Conservation (phyloP, 225 moss, liverwort and hornwort genomes). For the Bryum argenteum region DNA sequence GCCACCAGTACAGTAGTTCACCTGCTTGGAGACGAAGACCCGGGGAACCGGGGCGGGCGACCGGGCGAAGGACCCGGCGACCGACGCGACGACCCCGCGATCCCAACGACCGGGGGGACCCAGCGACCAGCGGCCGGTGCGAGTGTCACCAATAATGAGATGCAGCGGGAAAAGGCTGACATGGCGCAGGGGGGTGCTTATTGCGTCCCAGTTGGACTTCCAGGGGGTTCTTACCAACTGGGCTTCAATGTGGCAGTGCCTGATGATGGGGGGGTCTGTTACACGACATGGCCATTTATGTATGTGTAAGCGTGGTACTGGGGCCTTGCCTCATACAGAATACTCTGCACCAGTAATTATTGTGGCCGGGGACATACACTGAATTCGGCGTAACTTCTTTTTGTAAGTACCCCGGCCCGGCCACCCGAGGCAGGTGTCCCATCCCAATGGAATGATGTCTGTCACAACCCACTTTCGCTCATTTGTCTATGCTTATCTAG, state of each 20-base stretch:
- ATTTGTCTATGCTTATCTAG: too few relatives aligned
- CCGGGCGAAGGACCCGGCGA: conserved; percentile 15
- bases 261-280: conserved; percentile 42
- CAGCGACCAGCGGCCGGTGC: neutral
- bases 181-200: conserved; percentile 37
- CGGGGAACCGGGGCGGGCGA: too few relatives aligned
- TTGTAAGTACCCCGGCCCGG: too few relatives aligned
- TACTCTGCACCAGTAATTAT: neutral
- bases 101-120: neutral
- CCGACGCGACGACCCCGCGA: conserved; percentile 12
- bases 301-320: conserved; percentile 6
- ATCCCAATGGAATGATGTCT: too few relatives aligned
- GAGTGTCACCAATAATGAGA: conserved; percentile 30
- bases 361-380: neutral
- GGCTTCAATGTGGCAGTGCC: conserved; percentile 28
- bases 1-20: conserved; percentile 45
- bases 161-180: conserved; percentile 35
- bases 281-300: conserved; percentile 40
- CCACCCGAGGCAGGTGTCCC: too few relatives aligned
- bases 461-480: too few relatives aligned
- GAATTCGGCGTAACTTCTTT: neutral
- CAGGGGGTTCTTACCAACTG: conserved; percentile 32
- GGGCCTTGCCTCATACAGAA: neutral
- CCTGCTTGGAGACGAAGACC: conserved; percentile 27
- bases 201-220: conserved; percentile 39